Conservation (phyloP, 768 basidiomycete species). For the Leccinum broughii region DNA sequence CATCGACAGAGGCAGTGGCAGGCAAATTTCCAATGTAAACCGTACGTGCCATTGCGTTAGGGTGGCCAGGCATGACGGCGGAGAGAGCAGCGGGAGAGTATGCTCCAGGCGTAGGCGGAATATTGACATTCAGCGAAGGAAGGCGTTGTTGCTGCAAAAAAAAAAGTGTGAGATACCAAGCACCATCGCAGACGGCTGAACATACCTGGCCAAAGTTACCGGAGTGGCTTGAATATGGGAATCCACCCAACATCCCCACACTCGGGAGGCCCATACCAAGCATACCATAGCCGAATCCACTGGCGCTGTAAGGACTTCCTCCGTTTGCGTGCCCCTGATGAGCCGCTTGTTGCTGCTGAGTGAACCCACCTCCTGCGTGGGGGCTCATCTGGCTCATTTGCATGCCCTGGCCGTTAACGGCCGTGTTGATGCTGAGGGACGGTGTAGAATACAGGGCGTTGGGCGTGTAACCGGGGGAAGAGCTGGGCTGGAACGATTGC, state of each 20-base stretch:
- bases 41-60: conserved; percentile 73
- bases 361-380: conserved; percentile 56
- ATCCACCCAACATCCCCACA: conserved; percentile 70
- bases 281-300: conserved; percentile 65
- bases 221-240: conserved; percentile 72
- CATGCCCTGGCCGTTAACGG: conserved; percentile 43
- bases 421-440: conserved; percentile 66
- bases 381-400: conserved; percentile 67
- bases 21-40: conserved; percentile 98
- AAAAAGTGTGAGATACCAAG: conserved; percentile 28
- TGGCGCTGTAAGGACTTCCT: conserved; percentile 53
- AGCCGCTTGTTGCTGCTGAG: conserved; percentile 37
- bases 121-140: conserved; percentile 63
- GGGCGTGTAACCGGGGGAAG: conserved; percentile 49
- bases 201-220: conserved; percentile 66
- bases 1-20: conserved; percentile 93
- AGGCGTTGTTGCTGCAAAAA: conserved; percentile 51
- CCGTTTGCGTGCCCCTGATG: conserved; percentile 46
- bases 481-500: conserved; percentile 50
- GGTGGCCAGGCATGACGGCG: conserved; percentile 64
- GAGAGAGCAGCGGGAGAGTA: conserved; percentile 80
- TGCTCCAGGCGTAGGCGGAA: conserved; percentile 68
- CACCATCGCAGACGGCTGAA: background rate
- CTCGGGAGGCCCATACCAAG: conserved; percentile 77
- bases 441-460: conserved; percentile 75